These are phyloP conservation scores for Nicotiana otophora DNA, from an alignment of 257 asterid species.

Conservation along the genomic window DNA sequence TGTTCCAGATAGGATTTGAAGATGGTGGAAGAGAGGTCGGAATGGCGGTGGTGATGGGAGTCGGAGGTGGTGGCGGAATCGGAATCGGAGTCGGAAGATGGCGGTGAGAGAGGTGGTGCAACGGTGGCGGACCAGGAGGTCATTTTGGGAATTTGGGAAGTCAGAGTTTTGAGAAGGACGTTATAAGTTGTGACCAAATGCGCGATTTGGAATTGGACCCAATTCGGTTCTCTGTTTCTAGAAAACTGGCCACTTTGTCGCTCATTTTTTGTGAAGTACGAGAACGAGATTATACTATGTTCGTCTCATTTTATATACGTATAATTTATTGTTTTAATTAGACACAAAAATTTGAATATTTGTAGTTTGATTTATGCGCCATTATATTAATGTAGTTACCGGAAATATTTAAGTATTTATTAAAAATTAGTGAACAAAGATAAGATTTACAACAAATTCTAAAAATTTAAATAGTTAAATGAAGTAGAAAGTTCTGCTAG, in stretches of 20 bases:
- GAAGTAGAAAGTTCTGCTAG: too few species aligned
- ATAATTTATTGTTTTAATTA: too few species aligned
- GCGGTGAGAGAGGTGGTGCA: conserved; percentile 31
- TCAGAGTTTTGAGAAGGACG: not conserved
- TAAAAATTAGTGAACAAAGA: too few species aligned
- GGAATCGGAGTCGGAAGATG: conserved; percentile 56
- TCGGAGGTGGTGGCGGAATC: conserved; percentile 42
- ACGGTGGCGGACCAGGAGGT: conserved; percentile 26
- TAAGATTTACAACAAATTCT: too few species aligned
- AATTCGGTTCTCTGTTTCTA: not conserved
- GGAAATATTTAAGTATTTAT: too few species aligned
- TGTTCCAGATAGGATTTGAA: conserved; percentile 74
- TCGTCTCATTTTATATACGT: too few species aligned
- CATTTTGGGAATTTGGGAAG: conserved; percentile 25
- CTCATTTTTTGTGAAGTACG: too few species aligned
- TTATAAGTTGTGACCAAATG: not conserved
- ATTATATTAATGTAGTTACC: too few species aligned
- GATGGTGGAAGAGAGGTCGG: conserved; percentile 72
- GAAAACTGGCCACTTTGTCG: not conserved
- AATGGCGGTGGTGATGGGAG: conserved; percentile 35
- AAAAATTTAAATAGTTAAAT: too few species aligned
- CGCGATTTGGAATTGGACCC: not conserved
- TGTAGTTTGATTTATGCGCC: too few species aligned
- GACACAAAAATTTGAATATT: too few species aligned
- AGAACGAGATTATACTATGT: too few species aligned